Base-by-base conservation (phyloP, 305 asterid genomes). In the Rubia tinctorum region DNA sequence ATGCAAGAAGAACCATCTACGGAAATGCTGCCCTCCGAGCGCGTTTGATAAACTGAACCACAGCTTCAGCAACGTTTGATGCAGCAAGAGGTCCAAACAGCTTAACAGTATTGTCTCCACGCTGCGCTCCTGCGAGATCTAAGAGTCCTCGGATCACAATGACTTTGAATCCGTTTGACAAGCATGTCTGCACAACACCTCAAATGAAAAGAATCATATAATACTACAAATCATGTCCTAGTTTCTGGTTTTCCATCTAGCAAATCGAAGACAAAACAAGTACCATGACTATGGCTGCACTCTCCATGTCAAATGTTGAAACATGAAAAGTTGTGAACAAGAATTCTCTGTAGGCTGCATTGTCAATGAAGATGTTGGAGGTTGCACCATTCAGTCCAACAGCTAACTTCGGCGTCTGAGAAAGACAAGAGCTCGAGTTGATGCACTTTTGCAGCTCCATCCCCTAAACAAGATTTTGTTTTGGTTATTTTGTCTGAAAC, bases 271-370 rank as follows among this genome's bases (percentile, higher is more conserved):
- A 49, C 4, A 6, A 13, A 49, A 17, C 7, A 53, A 66, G 79
- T 82, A 74, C 96, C 96, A 84, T 86, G 4, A 86, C 89, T 6
- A 89, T 84, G n/a, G 95, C 92, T 49, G 84, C 76, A 77, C 86
- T 86, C 80, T 89, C 95, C 92, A 87, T 89, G 68, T 89, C 96
- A 71, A 84, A 74, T 2, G 87, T 82, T n/a, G 96, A 82, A 68
- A 87, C 89, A 59, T 76, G 80, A 64, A 89, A 87, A 66, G 81
- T 86, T 42, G 75, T 77, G 79, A 73, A 83, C 42, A 87, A 71
- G 73, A 87, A 89, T 23, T 84, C 77, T 53, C 90, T 80, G 18
- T 84, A 87, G 74, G 85, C 82, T 71, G 87, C 88, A 84, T 89
- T 89, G 79, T 87, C 90, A 15, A 89, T 60, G 77, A 89, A 89